Evolutionary conservation across 2,329 filamentous ascomycete species (phyloP), one percentile per base, ranked within the genome.

Genomic region (Colletotrichum tanaceti): DNA sequence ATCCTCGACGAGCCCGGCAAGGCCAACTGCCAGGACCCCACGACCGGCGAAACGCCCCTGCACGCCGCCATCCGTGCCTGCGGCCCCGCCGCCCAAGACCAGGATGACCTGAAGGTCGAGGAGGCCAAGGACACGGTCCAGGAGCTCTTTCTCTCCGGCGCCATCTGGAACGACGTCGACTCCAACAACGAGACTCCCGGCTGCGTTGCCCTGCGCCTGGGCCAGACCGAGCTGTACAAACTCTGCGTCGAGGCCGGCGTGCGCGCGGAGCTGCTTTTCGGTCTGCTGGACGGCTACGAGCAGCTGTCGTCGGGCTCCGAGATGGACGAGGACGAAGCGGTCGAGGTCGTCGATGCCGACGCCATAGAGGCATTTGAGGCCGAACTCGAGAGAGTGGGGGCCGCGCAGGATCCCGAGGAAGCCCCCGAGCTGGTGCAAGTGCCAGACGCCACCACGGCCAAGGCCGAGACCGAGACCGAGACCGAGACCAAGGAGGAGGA

Each of bases 101-200:
- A 75, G 3, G 77, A 78, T 3, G 77, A 77, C 32, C 73, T 80
- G 61, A 77, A 79, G 32, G 78, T 91, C 39, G 86, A 90, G 54
- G 86, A 87, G 46, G 92, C 90, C 3, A 85, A 86, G 63, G 87
- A 89, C 60, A 90, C 91, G 0, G 83, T 98, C 5, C 87, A 88
- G 73, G 87, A 96, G 75, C 85, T 98, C 9, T 89, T 98, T 69
- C 87, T 94, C 75, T 91, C 92, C 73, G 96, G 96, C 39, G 96
- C 93, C 13, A 98, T 98, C 73, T 99, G 96, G 96, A 99, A 99
- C 81, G 94, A 98, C 77, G 84, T 98, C 64, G 93, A 98, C 78
- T 81, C 84, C 72, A 91, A 93, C 73, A 87, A 93, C 74, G 95
- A 98, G 84, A 98, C 96, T 3, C 94, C 96, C 0, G 96, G 94